Evolutionary conservation across 495 filamentous ascomycete genomes (phyloP).

Genomic region (Aspergillus indologenus): DNA sequence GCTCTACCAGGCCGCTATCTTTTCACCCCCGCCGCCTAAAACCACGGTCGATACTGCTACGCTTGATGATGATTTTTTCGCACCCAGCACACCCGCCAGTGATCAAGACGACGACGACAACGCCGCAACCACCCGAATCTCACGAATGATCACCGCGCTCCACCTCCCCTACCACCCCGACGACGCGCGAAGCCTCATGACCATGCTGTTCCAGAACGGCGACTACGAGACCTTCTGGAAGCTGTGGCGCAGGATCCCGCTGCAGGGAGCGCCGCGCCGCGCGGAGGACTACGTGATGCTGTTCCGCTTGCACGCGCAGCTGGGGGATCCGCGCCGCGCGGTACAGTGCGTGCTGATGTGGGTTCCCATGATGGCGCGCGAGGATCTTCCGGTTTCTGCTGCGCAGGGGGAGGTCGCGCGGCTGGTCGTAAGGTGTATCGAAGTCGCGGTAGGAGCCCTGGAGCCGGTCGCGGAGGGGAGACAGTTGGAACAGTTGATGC

Average conservation of each 20-base stretch:
- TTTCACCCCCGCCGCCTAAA: background rate
- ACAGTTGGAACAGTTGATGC: background rate
- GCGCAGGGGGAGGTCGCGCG: conserved; percentile 39
- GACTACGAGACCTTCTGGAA: conserved; percentile 60
- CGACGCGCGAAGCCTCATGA: conserved; percentile 46
- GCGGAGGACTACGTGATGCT: conserved; percentile 54
- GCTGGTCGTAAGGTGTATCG: conserved; percentile 49
- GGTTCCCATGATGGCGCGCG: conserved; percentile 56
- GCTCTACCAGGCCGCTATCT: conserved; percentile 34
- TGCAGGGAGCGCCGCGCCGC: conserved; percentile 48
- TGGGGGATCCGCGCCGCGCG: conserved; percentile 42
- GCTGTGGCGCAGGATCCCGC: conserved; percentile 55
- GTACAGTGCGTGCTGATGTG: conserved; percentile 49
- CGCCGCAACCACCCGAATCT: conserved; percentile 17
- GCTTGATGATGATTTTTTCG: too few species aligned
- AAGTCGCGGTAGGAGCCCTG: conserved; percentile 49
- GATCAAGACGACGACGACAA: background rate
- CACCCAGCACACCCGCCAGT: background rate
- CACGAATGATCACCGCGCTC: conserved; percentile 32
- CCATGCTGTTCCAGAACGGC: conserved; percentile 33
- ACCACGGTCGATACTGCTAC: background rate
- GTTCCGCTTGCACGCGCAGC: conserved; percentile 50
- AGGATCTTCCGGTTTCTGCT: conserved; percentile 48
- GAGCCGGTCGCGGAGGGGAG: conserved; percentile 17
- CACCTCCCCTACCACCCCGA: conserved; percentile 47